Percentiles rank a stretch among this genome's conserved stretches.
These are phyloP conservation scores for Bruguiera sexangula DNA, from an alignment of 345 rosid species.

Conservation along the genomic window DNA sequence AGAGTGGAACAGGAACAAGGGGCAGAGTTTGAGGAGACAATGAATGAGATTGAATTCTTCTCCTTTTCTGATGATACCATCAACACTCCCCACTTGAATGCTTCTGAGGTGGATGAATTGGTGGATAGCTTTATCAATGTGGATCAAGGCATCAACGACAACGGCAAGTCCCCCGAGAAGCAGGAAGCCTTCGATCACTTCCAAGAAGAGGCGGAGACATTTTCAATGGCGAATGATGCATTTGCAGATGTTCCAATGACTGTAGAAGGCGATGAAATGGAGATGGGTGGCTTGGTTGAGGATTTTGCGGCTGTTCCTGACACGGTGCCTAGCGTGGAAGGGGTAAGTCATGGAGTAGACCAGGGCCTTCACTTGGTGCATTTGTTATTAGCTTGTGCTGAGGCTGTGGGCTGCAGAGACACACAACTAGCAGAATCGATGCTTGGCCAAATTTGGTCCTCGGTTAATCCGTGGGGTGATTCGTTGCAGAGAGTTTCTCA, in stretches of 20 bases:
- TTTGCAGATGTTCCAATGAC: conserved; percentile 26
- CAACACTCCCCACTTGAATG: conserved; percentile 26
- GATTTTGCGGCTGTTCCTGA: conserved; percentile 16
- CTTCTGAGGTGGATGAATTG: conserved; percentile 50
- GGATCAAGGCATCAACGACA: conserved; percentile 21
- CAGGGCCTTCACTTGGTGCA: conserved; percentile 68
- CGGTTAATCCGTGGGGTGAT: conserved; percentile 43
- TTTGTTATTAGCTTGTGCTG: conserved; percentile 55
- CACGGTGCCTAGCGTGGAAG: conserved; percentile 16
- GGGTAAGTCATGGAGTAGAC: conserved; percentile 45
- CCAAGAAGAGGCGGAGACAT: conserved; percentile 15
- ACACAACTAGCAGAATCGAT: conserved; percentile 43
- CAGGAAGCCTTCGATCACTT: conserved; percentile 11
- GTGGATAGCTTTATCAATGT: conserved; percentile 59
- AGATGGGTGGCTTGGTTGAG: conserved; percentile 16
- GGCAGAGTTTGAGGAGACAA: conserved; percentile 31
- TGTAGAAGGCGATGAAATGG: conserved; percentile 23
- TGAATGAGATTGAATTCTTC: conserved; percentile 27
- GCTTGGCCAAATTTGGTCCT: conserved; percentile 43
- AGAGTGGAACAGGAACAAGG: conserved; percentile 45
- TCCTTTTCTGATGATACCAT: conserved; percentile 19
- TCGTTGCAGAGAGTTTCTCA: conserved; percentile 57
- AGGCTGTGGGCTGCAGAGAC: conserved; percentile 66
- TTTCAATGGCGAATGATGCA: conserved; percentile 19
- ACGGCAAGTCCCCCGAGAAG: neutral